These are phyloP conservation scores for Pestalotiopsis sp. DNA, from an alignment of 2,329 filamentous ascomycete species.

Conservation along the genomic window DNA sequence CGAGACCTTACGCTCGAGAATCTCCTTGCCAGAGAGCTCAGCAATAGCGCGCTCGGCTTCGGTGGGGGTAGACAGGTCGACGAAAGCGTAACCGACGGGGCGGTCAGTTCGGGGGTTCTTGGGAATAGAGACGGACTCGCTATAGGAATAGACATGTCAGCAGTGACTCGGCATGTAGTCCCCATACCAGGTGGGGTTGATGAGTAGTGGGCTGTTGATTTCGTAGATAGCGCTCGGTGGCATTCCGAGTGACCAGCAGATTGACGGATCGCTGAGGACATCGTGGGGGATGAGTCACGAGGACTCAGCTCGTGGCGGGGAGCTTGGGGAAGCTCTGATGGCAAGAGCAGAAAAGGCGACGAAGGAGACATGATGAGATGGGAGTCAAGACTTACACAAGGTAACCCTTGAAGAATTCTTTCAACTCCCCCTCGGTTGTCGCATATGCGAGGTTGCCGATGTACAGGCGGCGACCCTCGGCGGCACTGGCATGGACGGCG, in stretches of 20 bases:
- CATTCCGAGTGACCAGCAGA: background rate
- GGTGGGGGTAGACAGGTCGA: constrained; percentile 91
- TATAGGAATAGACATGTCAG: constrained; percentile 39
- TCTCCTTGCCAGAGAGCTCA: constrained; percentile 96
- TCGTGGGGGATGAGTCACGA: background rate
- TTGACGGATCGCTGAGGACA: background rate
- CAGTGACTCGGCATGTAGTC: constrained; percentile 32
- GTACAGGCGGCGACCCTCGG: constrained; percentile 98
- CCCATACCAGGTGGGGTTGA: background rate
- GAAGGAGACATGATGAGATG: background rate
- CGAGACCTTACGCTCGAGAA: constrained; percentile 97
- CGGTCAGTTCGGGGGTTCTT: constrained; percentile 99
- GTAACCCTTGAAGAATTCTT: constrained; percentile 99
- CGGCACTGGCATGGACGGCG: constrained; percentile 92
- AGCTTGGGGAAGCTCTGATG: background rate
- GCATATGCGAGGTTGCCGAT: constrained; percentile 99
- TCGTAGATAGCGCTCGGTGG: background rate
- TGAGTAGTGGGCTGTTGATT: background rate
- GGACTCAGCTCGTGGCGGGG: background rate
- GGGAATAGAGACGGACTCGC: constrained; percentile 98
- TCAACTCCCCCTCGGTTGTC: constrained; percentile 99
- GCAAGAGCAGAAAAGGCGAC: background rate
- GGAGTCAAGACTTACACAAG: constrained; percentile 76
- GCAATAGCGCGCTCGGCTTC: constrained; percentile 95
- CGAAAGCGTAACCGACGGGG: constrained; percentile 98